Percentiles rank a stretch among this genome's conserved stretches.
Conservation (phyloP, 768 basidiomycete genomes). For the Lyophyllum atratum region DNA sequence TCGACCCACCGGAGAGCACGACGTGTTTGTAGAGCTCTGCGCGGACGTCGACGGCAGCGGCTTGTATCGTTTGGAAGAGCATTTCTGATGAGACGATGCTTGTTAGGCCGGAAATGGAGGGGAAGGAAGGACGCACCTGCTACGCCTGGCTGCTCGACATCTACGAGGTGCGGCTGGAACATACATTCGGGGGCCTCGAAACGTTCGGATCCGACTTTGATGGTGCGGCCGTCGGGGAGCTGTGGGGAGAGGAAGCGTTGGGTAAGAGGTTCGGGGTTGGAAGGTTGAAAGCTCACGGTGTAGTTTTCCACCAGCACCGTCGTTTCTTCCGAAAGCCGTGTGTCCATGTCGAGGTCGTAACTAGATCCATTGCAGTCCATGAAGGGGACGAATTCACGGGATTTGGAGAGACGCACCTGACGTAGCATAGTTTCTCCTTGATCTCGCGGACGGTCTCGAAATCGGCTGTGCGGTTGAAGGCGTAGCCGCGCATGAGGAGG, state of each 20-base stretch:
- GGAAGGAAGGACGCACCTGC: slow-evolving; percentile 59
- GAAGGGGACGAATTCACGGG: not conserved
- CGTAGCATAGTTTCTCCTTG: slow-evolving; percentile 98
- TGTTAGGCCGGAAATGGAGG: not conserved
- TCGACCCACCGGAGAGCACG: slow-evolving; percentile 95
- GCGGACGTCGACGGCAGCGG: slow-evolving; percentile 87
- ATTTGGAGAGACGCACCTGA: slow-evolving; percentile 58
- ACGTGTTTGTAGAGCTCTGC: slow-evolving; percentile 96
- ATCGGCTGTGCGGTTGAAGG: slow-evolving; percentile 98
- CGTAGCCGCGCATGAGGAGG: slow-evolving; percentile 99
- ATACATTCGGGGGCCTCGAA: slow-evolving; percentile 99
- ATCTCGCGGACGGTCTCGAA: slow-evolving; percentile 99
- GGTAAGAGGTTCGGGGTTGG: not conserved
- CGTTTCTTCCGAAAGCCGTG: slow-evolving; percentile 91
- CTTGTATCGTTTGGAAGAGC: slow-evolving; percentile 95
- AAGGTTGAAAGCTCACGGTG: slow-evolving; percentile 59
- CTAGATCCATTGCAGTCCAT: slow-evolving; percentile 36
- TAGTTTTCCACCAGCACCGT: slow-evolving; percentile 96
- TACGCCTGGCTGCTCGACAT: slow-evolving; percentile 94
- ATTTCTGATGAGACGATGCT: slow-evolving; percentile 61
- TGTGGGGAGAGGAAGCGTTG: slow-evolving; percentile 27
- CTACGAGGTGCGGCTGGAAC: slow-evolving; percentile 99
- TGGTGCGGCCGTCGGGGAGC: slow-evolving; percentile 93
- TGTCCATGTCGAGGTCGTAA: slow-evolving; percentile 96
- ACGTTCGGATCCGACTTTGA: slow-evolving; percentile 97